These are phyloP conservation scores for Cucurbita argyrosperma DNA, from an alignment of 306 rosid species.

Conservation along the genomic window DNA sequence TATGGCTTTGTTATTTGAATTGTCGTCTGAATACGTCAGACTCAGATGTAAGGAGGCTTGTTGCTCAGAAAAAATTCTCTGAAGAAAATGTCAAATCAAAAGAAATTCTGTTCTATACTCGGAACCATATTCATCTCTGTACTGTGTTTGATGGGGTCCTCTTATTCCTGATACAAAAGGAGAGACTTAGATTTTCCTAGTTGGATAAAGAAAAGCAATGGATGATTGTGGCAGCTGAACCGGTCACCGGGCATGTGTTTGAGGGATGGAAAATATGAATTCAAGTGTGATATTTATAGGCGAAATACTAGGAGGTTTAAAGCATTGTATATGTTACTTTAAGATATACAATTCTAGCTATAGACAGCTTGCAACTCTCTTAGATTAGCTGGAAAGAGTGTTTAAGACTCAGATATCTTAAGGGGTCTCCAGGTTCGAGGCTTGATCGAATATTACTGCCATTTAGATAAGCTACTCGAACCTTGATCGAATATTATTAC, in stretches of 20 bases:
- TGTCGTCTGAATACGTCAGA: slow-evolving; percentile 76
- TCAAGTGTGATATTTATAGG: background rate
- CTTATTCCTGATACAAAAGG: background rate
- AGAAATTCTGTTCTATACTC: background rate
- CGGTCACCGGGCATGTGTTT: slow-evolving; percentile 58
- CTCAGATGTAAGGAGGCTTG: slow-evolving; percentile 33
- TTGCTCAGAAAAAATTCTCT: slow-evolving; percentile 25
- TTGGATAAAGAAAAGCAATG: background rate
- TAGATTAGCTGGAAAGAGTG: too few species aligned
- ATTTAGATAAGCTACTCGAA: too few species aligned
- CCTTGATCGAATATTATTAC: slow-evolving; percentile 50
- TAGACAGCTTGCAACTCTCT: too few species aligned
- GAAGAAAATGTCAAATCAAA: background rate
- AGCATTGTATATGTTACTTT: too few species aligned
- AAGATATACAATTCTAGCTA: too few species aligned
- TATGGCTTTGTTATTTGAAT: slow-evolving; percentile 96
- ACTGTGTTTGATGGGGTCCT: background rate
- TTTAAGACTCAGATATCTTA: too few species aligned
- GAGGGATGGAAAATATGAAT: slow-evolving; percentile 90
- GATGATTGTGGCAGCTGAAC: slow-evolving; percentile 48
- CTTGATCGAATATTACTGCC: too few species aligned
- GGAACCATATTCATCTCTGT: background rate
- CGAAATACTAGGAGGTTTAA: too few species aligned
- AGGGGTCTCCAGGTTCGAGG: too few species aligned
- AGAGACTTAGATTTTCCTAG: too few species aligned